phyloP scores from a whole-genome alignment of 164 flowering plant species.

The Annona squamosa region DNA sequence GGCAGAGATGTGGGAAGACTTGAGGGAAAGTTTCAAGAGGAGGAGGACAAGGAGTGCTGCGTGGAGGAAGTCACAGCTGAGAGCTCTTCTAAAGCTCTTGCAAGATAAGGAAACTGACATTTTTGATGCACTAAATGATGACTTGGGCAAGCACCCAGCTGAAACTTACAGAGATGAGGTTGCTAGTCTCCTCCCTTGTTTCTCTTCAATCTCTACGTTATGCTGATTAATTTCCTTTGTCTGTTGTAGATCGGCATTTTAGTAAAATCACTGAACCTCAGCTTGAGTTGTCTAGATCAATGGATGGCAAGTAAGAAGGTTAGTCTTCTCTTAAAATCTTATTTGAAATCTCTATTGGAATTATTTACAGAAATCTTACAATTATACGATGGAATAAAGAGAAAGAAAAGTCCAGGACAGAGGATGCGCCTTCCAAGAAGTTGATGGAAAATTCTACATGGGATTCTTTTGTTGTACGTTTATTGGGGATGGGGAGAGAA shows the following conservation, averaged over 20 bases:
- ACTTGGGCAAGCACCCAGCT: conserved; percentile 66
- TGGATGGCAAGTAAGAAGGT: conserved; percentile 16
- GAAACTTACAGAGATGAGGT: conserved; percentile 86
- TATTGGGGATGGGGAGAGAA: background rate
- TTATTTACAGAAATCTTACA: too few species aligned
- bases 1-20: conserved; percentile 25
- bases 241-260: conserved; percentile 10
- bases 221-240: background rate
- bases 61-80: conserved; percentile 72
- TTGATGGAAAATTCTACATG: background rate
- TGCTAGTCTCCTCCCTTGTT: background rate
- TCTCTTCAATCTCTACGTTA: background rate
- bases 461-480: background rate
- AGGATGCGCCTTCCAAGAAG: too few species aligned
- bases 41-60: conserved; percentile 43
- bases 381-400: too few species aligned
- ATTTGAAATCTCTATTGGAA: too few species aligned
- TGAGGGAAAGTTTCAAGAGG: conserved; percentile 40
- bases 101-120: conserved; percentile 45
- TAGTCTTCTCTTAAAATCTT: background rate
- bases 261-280: background rate
- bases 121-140: conserved; percentile 43
- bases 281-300: background rate
- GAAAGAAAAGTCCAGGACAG: too few species aligned
- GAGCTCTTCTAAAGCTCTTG: conserved; percentile 37